A percentile compares a stretch with the other conserved stretches of the same genome.
phyloP scores from a whole-genome alignment of 768 basidiomycete species.

The Leucosporidium scottii region DNA sequence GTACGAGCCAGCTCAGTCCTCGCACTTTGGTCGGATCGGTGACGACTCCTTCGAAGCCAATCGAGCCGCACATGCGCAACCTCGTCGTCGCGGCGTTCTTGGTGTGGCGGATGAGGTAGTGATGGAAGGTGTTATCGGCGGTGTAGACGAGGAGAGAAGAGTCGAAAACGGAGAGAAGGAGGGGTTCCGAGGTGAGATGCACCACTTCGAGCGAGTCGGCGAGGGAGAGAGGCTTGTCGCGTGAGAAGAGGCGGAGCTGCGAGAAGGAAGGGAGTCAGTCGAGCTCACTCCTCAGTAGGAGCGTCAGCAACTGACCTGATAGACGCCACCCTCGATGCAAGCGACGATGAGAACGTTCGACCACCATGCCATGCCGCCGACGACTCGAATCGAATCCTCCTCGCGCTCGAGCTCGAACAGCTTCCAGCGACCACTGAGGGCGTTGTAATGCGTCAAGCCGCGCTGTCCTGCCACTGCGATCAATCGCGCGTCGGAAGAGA shows the following conservation, averaged over 20 bases:
- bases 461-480: conserved; percentile 86
- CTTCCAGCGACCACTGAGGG: conserved; percentile 92
- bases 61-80: conserved; percentile 86
- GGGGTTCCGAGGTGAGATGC: conserved; percentile 63
- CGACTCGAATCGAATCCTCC: conserved; percentile 77
- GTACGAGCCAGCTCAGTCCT: conserved; percentile 95
- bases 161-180: conserved; percentile 85
- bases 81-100: conserved; percentile 61
- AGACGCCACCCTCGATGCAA: conserved; percentile 64
- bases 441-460: conserved; percentile 88
- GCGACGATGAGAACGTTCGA: conserved; percentile 89
- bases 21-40: conserved; percentile 73
- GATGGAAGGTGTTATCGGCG: conserved; percentile 82
- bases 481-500: conserved; percentile 82
- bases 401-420: conserved; percentile 70
- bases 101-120: conserved; percentile 83
- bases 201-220: conserved; percentile 78
- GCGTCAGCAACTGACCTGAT: conserved; percentile 55
- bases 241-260: conserved; percentile 86
- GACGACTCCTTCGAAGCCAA: conserved; percentile 86
- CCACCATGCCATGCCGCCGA: conserved; percentile 92
- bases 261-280: not conserved
- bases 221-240: conserved; percentile 77
- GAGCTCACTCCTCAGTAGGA: conserved; percentile 18
- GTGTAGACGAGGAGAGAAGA: conserved; percentile 92